Percentiles rank a stretch among this genome's conserved stretches.
These are phyloP conservation scores for Vaccinium myrtillus DNA, from an alignment of 148 eudicot genomes.

Conservation along the genomic window DNA sequence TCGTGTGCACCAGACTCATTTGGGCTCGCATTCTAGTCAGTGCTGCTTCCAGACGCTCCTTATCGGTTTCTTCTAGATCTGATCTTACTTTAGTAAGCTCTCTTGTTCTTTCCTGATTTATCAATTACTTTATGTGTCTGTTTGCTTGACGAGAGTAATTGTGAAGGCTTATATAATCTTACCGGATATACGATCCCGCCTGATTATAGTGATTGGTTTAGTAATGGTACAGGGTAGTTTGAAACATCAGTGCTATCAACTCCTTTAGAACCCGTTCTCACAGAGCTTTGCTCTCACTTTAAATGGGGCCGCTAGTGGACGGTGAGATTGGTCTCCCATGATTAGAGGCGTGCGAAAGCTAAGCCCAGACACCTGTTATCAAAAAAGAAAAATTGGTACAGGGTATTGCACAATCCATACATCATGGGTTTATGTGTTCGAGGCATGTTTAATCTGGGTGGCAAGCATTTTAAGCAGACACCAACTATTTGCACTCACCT, in stretches of 20 bases:
- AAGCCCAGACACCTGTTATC: too few species aligned
- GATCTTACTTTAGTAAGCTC: constrained; percentile 58
- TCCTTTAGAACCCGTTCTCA: too few species aligned
- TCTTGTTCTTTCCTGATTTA: constrained; percentile 6
- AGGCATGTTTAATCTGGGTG: not conserved
- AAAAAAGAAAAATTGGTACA: not conserved
- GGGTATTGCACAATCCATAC: not conserved
- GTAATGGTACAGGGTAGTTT: not conserved
- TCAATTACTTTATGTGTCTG: not conserved
- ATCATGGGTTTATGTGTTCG: not conserved
- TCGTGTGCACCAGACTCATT: constrained; percentile 84
- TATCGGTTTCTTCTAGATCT: constrained; percentile 54
- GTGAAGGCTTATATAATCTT: not conserved
- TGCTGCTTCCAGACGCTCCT: constrained; percentile 59
- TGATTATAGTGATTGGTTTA: not conserved
- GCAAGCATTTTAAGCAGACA: not conserved
- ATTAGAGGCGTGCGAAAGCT: too few species aligned
- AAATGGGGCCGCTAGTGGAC: too few species aligned
- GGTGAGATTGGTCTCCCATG: too few species aligned
- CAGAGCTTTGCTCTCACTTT: too few species aligned
- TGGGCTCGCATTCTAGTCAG: constrained; percentile 81
- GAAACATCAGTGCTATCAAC: too few species aligned
- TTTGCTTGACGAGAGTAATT: not conserved
- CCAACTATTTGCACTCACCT: not conserved
- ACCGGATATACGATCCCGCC: not conserved